Conservation (phyloP, 352 stramenopile species). For the Globisporangium takayamanum region DNA sequence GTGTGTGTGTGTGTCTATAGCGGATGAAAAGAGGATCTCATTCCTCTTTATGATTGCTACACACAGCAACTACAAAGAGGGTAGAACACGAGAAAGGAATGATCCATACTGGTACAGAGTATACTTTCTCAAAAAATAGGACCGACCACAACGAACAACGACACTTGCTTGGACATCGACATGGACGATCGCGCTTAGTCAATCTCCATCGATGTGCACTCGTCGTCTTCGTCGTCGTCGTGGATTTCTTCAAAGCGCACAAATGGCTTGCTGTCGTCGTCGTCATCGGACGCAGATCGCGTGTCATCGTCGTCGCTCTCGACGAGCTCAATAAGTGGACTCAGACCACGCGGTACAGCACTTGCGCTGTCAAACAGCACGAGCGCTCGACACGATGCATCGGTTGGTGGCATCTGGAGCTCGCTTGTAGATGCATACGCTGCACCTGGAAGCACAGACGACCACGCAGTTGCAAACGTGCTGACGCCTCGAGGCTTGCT, state of each 20-base stretch:
- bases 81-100: no score
- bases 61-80: no score
- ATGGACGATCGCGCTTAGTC: conserved; percentile 25
- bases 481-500: background rate
- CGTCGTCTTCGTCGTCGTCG: conserved; percentile 57
- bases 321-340: conserved; percentile 46
- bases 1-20: no score
- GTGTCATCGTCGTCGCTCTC: conserved; percentile 33
- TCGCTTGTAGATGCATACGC: background rate
- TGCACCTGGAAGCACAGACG: background rate
- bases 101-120: no score
- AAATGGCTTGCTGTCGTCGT: conserved; percentile 23
- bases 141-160: background rate
- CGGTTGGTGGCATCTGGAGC: conserved; percentile 13
- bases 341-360: conserved; percentile 15
- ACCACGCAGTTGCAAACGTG: conserved; percentile 4
- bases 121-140: no score
- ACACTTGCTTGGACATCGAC: background rate
- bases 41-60: no score
- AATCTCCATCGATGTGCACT: conserved; percentile 64
- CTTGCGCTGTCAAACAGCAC: conserved; percentile 52
- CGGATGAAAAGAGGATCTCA: no score
- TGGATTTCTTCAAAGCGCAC: conserved; percentile 70
- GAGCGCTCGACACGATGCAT: conserved; percentile 37
- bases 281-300: conserved; percentile 4